phyloP scores from a whole-genome alignment of 1,139 yeast species.

The Ogataea hybrid region DNA sequence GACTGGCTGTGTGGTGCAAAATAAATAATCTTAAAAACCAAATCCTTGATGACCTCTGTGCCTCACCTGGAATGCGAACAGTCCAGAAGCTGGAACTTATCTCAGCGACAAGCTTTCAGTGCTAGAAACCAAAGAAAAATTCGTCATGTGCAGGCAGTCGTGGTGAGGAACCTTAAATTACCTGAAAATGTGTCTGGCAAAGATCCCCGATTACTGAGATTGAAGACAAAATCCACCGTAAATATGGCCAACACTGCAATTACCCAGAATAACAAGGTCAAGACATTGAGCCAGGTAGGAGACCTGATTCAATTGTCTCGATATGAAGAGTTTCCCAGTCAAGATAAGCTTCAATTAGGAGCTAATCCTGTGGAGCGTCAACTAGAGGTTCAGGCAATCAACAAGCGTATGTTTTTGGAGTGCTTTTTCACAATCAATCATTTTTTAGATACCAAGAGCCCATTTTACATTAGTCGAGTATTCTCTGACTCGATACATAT shows the following conservation, averaged over 20 bases:
- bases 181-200: background rate
- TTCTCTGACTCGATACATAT: conserved; percentile 32
- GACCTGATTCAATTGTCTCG: conserved; percentile 13
- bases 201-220: conserved; percentile 1
- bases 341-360: conserved; percentile 12
- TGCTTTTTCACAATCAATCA: conserved; percentile 38
- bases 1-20: background rate
- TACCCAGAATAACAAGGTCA: background rate
- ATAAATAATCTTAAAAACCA: background rate
- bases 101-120: background rate
- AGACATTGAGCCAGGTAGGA: conserved; percentile 12
- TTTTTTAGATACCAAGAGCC: conserved; percentile 29
- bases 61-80: conserved; percentile 14
- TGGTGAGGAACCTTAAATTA: conserved; percentile 14
- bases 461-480: conserved; percentile 42
- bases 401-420: conserved; percentile 33
- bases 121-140: conserved; percentile 11
- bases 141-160: conserved; percentile 26
- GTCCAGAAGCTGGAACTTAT: conserved; percentile 1
- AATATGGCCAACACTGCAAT: background rate
- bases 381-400: conserved; percentile 30
- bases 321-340: background rate
- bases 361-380: conserved; percentile 32
- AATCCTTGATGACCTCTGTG: conserved; percentile 23
- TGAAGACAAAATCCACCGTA: conserved; percentile 9